Percentiles rank a stretch among this genome's conserved stretches.
These are phyloP conservation scores for Vitis amurensis DNA, from an alignment of 164 flowering plant species.

Conservation along the genomic window DNA sequence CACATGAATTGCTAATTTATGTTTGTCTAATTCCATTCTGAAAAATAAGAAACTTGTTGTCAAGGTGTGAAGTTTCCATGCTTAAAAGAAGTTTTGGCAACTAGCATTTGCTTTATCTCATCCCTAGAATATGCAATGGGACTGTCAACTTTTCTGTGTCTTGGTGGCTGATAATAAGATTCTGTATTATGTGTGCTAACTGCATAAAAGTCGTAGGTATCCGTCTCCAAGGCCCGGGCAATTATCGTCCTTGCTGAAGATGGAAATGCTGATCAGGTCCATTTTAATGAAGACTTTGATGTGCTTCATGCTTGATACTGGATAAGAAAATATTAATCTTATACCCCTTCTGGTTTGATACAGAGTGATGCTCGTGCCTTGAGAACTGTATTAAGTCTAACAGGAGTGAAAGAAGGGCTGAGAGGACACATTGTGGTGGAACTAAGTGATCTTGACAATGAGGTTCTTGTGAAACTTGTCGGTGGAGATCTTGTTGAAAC, in stretches of 20 bases:
- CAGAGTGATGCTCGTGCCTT: constrained; percentile 91
- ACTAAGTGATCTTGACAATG: constrained; percentile 85
- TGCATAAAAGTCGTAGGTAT: constrained; percentile 44
- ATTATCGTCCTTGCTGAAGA: constrained; percentile 79
- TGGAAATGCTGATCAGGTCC: constrained; percentile 91
- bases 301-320: constrained; percentile 1
- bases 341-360: constrained; percentile 7
- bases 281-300: neutral
- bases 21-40: too few species aligned
- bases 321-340: neutral
- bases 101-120: neutral
- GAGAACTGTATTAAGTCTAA: constrained; percentile 78
- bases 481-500: constrained; percentile 88
- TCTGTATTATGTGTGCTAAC: neutral
- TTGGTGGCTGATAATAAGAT: neutral
- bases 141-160: neutral
- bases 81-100: too few species aligned
- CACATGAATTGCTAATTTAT: too few species aligned
- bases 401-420: constrained; percentile 80
- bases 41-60: too few species aligned
- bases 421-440: constrained; percentile 88
- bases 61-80: too few species aligned
- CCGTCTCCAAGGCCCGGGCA: constrained; percentile 89
- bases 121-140: neutral
- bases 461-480: constrained; percentile 84